Base-by-base conservation (phyloP, 768 basidiomycete genomes). In the Leucocoprinus birnbaumii region DNA sequence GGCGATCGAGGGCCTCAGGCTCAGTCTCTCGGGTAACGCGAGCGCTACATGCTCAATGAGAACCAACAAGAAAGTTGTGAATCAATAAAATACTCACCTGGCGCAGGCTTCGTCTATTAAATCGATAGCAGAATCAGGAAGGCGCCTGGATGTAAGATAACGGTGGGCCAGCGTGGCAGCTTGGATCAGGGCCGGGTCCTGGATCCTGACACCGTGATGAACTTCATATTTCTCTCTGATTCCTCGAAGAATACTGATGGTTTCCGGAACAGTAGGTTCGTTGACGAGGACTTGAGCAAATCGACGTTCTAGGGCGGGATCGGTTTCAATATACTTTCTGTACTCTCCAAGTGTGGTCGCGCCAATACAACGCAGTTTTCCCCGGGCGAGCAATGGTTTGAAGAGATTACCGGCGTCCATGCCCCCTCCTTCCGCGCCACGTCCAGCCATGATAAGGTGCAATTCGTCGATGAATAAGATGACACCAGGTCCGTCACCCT, bases 381-480 rank as follows among this genome's bases (percentile, higher is more conserved):
- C 95, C 61, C 89, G 87, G 21, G 93, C 91, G 19, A 98, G 78
- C 58, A 93, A 78, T 3, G 96, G 96, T 68, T 97, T 97, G 73
- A 96, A 88, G 21, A 96, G 72, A 69, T 94, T 95, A 7, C 83
- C 89, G 0, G 94, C 95, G 63, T 97, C 94, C 92, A 97, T 94
- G 27, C 94, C 92, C 14, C 87, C 88, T 26, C 91, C 89, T 65
- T 88, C 85, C 2, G 82, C 73, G 16, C 92, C 91, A 49, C 85
- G 80, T 3, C 91, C 92, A 2, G 91, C 87, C 91, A 97, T 94
- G 71, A 98, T 87, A 40, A 97, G 85, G 67, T 98, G 94, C 22
- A 93, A 69, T 67, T 98, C 96, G 62, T 99, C 95, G 61, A 98
- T 85, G 78, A 98, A 98, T 35, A 99, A 83, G 58, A 98, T 92